Percentiles rank a stretch among this genome's conserved stretches.
These are phyloP conservation scores for Fusarium camptoceras DNA, from an alignment of 2,329 filamentous ascomycete genomes.

Conservation along the genomic window DNA sequence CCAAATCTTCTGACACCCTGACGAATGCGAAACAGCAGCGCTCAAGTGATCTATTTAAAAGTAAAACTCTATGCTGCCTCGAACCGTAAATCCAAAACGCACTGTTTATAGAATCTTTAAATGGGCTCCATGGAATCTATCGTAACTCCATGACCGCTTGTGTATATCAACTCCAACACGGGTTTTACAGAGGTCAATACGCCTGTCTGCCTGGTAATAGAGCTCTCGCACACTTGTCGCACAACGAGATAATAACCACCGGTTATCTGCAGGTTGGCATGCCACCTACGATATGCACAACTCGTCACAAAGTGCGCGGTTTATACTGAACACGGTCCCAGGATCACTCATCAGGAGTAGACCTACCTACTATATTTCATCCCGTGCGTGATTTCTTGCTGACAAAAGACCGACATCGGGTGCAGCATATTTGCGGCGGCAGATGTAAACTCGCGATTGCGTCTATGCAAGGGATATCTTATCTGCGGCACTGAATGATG, in stretches of 20 bases:
- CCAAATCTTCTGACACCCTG: background rate
- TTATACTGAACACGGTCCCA: background rate
- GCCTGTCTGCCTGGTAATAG: background rate
- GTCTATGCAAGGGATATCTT: conserved; percentile 9
- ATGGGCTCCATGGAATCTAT: background rate
- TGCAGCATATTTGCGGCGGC: conserved; percentile 14
- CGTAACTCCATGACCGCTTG: too few species aligned
- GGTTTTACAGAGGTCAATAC: conserved; percentile 4
- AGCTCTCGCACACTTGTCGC: conserved; percentile 15
- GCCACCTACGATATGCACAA: conserved; percentile 13
- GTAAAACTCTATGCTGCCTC: background rate
- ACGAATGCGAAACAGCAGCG: background rate
- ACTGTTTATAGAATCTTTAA: background rate
- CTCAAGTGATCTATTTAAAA: background rate
- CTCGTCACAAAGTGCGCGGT: background rate
- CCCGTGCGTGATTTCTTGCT: background rate
- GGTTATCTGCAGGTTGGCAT: conserved; percentile 23
- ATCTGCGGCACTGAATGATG: background rate
- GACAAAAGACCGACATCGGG: conserved; percentile 17
- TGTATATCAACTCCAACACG: background rate
- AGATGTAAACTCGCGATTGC: conserved; percentile 5
- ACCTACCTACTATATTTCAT: background rate
- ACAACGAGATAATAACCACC: conserved; percentile 3
- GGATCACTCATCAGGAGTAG: background rate
- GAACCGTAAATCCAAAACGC: background rate